These are phyloP conservation scores for Puccinia polysora DNA, from an alignment of 1,284 basidiomycete genomes.

Conservation along the genomic window DNA sequence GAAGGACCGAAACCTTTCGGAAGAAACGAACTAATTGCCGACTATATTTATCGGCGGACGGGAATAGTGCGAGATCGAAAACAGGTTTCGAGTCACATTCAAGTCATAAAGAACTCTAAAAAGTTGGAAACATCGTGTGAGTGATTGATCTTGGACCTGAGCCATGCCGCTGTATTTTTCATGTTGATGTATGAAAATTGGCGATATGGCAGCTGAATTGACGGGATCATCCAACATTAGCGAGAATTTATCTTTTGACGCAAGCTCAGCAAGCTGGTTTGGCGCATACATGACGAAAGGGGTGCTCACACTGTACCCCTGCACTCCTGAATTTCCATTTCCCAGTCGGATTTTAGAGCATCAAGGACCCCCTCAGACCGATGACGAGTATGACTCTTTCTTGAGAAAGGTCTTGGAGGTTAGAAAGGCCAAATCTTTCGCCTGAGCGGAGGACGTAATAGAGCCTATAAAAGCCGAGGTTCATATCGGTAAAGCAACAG, in stretches of 20 bases:
- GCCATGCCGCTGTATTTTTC: background rate
- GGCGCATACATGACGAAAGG: conserved; percentile 24
- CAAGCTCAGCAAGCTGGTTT: conserved; percentile 29
- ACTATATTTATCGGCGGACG: conserved; percentile 57
- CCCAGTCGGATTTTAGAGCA: conserved; percentile 19
- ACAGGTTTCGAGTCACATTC: conserved; percentile 54
- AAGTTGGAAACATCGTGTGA: conserved; percentile 52
- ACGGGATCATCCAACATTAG: background rate
- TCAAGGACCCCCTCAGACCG: background rate
- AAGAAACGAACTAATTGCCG: conserved; percentile 58
- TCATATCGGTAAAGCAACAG: no score
- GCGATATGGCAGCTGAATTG: conserved; percentile 2
- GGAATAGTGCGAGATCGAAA: conserved; percentile 52
- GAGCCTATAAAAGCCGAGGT: no score
- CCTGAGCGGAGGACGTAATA: no score
- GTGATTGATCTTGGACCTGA: conserved; percentile 16
- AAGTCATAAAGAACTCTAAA: conserved; percentile 53
- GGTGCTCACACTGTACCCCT: conserved; percentile 21
- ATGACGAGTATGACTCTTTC: conserved; percentile 12
- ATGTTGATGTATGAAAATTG: background rate
- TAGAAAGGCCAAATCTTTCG: background rate
- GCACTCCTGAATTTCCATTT: conserved; percentile 35
- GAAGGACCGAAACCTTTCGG: conserved; percentile 56
- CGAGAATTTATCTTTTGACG: conserved; percentile 16
- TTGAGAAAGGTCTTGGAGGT: conserved; percentile 1